These are phyloP conservation scores for Inosperma sp. DNA, from an alignment of 768 basidiomycete species.

Conservation along the genomic window DNA sequence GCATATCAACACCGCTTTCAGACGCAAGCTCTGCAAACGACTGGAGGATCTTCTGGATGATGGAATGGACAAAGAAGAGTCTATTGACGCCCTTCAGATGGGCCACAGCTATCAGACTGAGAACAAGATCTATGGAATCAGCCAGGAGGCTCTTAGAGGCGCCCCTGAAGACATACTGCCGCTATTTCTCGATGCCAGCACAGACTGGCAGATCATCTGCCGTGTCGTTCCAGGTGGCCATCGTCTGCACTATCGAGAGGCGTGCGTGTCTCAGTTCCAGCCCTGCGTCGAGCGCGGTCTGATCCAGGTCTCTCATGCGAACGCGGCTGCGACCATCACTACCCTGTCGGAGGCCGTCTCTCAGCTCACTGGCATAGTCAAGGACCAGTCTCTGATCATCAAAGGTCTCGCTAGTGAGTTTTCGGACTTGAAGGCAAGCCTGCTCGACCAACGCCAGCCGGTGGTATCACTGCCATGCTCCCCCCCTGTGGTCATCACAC, in stretches of 20 bases:
- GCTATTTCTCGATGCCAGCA: slow-evolving; percentile 23
- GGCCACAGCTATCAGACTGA: slow-evolving; percentile 23
- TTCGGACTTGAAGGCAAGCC: too few relatives aligned
- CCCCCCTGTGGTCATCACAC: too few relatives aligned
- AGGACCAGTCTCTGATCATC: too few relatives aligned
- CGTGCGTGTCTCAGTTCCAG: not conserved
- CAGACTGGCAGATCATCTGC: slow-evolving; percentile 19
- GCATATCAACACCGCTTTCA: slow-evolving; percentile 2
- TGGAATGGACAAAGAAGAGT: slow-evolving; percentile 10
- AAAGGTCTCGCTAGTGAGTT: too few relatives aligned
- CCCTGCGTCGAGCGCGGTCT: not conserved
- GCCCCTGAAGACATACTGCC: slow-evolving; percentile 24
- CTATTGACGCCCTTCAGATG: slow-evolving; percentile 22
- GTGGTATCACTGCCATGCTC: too few relatives aligned
- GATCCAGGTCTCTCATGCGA: not conserved
- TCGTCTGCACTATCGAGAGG: slow-evolving; percentile 11
- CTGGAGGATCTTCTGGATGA: not conserved
- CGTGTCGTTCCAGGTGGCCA: slow-evolving; percentile 24
- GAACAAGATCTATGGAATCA: slow-evolving; percentile 27
- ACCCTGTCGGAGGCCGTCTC: too few relatives aligned
- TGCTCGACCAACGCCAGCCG: too few relatives aligned
- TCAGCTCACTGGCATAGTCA: too few relatives aligned
- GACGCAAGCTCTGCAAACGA: not conserved
- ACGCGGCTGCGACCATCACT: too few relatives aligned
- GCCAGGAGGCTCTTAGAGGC: slow-evolving; percentile 20